These are phyloP conservation scores for Wickerhamiella sergipiensis DNA, from an alignment of 805 yeast species.

Conservation along the genomic window DNA sequence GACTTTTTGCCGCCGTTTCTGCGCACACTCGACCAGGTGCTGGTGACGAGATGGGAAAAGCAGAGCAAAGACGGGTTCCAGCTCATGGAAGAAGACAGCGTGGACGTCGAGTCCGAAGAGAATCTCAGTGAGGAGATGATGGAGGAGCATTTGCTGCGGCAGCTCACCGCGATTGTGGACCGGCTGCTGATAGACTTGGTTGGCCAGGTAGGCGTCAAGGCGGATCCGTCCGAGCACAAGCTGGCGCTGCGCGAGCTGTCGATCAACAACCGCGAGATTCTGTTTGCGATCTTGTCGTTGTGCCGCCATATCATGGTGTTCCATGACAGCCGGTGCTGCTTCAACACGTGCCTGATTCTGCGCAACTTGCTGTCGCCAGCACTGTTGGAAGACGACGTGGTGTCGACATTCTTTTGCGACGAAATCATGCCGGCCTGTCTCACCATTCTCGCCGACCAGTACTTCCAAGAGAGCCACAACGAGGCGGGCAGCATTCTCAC, in stretches of 20 bases:
- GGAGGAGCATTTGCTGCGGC: slow-evolving; percentile 90
- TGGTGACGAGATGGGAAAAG: slow-evolving; percentile 63
- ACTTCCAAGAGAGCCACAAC: slow-evolving; percentile 72
- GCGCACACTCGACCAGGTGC: slow-evolving; percentile 54
- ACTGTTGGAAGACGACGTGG: slow-evolving; percentile 54
- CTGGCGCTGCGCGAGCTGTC: slow-evolving; percentile 46
- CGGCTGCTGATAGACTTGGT: slow-evolving; percentile 75
- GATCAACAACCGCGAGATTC: slow-evolving; percentile 45
- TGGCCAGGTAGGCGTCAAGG: slow-evolving; percentile 53
- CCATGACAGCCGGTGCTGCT: slow-evolving; percentile 85
- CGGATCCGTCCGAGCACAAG: slow-evolving; percentile 35
- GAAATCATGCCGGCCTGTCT: slow-evolving; percentile 58
- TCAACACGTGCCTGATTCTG: slow-evolving; percentile 72
- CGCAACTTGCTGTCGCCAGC: slow-evolving; percentile 48
- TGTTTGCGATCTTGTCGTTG: slow-evolving; percentile 67
- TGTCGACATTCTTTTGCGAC: slow-evolving; percentile 54
- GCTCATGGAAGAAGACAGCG: slow-evolving; percentile 30
- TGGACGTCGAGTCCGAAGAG: slow-evolving; percentile 48
- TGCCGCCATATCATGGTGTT: slow-evolving; percentile 65
- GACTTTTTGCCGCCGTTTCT: slow-evolving; percentile 70
- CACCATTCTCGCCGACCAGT: slow-evolving; percentile 53
- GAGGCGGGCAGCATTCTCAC: slow-evolving; percentile 89
- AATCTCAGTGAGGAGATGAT: slow-evolving; percentile 94
- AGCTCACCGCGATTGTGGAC: slow-evolving; percentile 82
- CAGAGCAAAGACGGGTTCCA: slow-evolving; percentile 37